Evolutionary conservation across 2,329 filamentous ascomycete species (phyloP).

Genomic region (Basipetospora sp.): DNA sequence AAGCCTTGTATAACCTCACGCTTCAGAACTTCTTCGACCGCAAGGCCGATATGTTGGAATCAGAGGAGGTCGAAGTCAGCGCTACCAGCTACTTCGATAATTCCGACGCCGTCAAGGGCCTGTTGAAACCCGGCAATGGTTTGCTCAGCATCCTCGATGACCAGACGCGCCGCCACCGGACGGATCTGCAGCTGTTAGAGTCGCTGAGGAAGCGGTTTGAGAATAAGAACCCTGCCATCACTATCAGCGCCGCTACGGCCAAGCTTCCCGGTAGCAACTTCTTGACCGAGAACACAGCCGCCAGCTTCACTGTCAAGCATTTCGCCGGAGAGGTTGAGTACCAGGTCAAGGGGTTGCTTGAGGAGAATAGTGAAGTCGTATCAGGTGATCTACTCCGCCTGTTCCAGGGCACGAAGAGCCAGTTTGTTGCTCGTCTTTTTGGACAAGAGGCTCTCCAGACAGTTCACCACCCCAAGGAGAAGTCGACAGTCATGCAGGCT

Average conservation of each 20-base stretch:
- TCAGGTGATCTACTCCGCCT: slow-evolving; percentile 92
- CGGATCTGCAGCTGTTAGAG: slow-evolving; percentile 79
- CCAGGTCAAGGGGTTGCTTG: slow-evolving; percentile 68
- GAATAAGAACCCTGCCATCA: slow-evolving; percentile 81
- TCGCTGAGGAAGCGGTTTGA: slow-evolving; percentile 86
- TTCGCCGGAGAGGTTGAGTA: slow-evolving; percentile 97
- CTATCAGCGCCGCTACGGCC: slow-evolving; percentile 58
- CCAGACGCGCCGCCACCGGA: slow-evolving; percentile 77
- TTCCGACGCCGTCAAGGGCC: slow-evolving; percentile 77
- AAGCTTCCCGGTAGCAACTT: slow-evolving; percentile 82
- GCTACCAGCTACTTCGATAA: slow-evolving; percentile 97
- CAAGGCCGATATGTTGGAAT: slow-evolving; percentile 84
- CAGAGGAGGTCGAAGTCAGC: slow-evolving; percentile 78
- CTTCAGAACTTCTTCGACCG: slow-evolving; percentile 92
- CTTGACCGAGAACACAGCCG: slow-evolving; percentile 62
- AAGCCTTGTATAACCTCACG: slow-evolving; percentile 83
- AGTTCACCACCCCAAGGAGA: slow-evolving; percentile 83
- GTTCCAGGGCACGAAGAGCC: slow-evolving; percentile 72
- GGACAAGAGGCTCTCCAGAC: slow-evolving; percentile 92
- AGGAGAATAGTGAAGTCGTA: slow-evolving; percentile 92
- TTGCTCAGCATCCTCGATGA: slow-evolving; percentile 89
- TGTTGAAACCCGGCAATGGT: slow-evolving; percentile 85
- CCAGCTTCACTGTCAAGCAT: slow-evolving; percentile 80
- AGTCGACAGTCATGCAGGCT: slow-evolving; percentile 81
- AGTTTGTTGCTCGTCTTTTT: slow-evolving; percentile 80